Conservation (phyloP, 23 red algal genomes). For the Gracilariopsis chorda region DNA sequence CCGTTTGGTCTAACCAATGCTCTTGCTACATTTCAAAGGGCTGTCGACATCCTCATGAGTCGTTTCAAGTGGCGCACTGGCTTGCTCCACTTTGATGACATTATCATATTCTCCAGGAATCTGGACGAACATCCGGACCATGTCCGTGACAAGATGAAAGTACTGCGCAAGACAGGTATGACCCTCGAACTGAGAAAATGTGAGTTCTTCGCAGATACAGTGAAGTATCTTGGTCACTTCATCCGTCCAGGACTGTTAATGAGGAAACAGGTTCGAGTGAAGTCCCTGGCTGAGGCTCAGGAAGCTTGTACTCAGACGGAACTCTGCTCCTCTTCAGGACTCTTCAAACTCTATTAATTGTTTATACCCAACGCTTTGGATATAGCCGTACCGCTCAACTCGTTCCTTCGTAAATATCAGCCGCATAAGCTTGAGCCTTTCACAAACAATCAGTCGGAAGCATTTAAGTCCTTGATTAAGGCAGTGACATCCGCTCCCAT, state of each 20-base stretch:
- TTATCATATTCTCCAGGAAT: constrained; percentile 30
- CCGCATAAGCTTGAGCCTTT: neutral
- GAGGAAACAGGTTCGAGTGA: neutral
- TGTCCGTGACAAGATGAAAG: neutral
- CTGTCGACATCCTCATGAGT: neutral
- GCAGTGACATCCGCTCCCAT: too few relatives aligned
- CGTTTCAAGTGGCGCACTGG: neutral
- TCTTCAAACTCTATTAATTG: neutral
- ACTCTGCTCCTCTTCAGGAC: neutral
- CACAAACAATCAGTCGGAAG: too few relatives aligned
- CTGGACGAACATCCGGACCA: neutral
- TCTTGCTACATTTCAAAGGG: neutral
- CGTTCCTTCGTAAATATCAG: neutral
- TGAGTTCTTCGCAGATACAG: neutral
- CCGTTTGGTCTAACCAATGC: neutral
- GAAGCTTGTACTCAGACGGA: neutral
- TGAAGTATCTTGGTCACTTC: constrained; percentile 10
- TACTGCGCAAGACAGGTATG: neutral
- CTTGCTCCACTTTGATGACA: constrained; percentile 8
- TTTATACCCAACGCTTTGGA: neutral
- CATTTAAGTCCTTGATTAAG: too few relatives aligned
- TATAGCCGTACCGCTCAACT: neutral
- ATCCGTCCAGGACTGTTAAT: neutral
- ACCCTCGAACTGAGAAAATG: constrained; percentile 21
- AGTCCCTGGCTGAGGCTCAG: neutral